Conservation (phyloP, 1,284 basidiomycete genomes). For the Cryptococcus hybrid region DNA sequence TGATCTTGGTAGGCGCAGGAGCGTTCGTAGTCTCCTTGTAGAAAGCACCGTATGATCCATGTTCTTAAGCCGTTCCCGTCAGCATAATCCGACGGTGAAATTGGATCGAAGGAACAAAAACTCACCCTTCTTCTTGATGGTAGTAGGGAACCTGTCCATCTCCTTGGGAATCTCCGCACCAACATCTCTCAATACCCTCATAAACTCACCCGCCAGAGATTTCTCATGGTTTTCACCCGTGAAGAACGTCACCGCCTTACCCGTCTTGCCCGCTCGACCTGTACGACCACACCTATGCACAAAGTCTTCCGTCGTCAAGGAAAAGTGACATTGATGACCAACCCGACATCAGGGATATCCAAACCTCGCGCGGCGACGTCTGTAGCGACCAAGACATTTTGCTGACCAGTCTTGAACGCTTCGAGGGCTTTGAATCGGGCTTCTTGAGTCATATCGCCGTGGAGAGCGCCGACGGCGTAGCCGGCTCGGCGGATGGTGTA, state of each 20-base stretch:
- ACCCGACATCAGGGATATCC: conserved; percentile 94
- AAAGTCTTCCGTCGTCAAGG: conserved; percentile 80
- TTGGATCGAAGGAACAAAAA: background rate
- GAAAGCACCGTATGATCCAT: conserved; percentile 61
- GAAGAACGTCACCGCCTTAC: conserved; percentile 96
- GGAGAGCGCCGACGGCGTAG: conserved; percentile 74
- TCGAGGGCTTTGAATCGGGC: conserved; percentile 85
- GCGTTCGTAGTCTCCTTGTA: conserved; percentile 73
- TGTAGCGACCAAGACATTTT: conserved; percentile 87
- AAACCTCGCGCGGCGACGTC: conserved; percentile 96
- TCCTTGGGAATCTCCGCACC: conserved; percentile 68
- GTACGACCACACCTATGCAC: conserved; percentile 97
- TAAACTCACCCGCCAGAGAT: conserved; percentile 89
- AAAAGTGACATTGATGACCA: conserved; percentile 84
- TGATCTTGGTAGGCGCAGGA: conserved; percentile 83
- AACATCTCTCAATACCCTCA: conserved; percentile 84
- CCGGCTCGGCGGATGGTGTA: conserved; percentile 73
- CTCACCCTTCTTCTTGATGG: conserved; percentile 89
- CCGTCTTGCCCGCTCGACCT: conserved; percentile 85
- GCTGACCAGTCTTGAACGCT: conserved; percentile 82
- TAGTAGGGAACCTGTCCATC: conserved; percentile 88
- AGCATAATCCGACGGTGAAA: background rate
- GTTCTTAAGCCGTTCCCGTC: conserved; percentile 22
- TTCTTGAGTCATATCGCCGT: conserved; percentile 88
- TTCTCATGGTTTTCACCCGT: conserved; percentile 61